These are phyloP conservation scores for Alternaria alternata DNA, from an alignment of 2,329 filamentous ascomycete genomes.

Conservation along the genomic window DNA sequence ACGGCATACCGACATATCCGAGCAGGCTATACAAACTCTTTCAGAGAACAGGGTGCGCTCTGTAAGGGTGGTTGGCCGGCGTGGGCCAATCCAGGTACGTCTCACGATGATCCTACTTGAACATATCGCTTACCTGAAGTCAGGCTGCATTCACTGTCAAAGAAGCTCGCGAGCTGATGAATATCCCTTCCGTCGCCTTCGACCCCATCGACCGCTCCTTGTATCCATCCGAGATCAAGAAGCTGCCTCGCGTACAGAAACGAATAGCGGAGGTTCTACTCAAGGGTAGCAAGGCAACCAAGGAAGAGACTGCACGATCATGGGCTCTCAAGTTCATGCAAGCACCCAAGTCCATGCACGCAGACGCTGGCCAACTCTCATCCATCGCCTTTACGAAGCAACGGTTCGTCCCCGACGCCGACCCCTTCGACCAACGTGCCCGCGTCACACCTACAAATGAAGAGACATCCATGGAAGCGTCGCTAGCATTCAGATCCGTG, in stretches of 20 bases:
- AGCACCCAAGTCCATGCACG: slow-evolving; percentile 75
- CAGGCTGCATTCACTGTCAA: slow-evolving; percentile 95
- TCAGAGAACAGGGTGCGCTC: slow-evolving; percentile 76
- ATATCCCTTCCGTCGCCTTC: slow-evolving; percentile 75
- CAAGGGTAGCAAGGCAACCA: slow-evolving; percentile 70
- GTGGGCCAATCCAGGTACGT: slow-evolving; percentile 84
- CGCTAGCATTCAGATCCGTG: slow-evolving; percentile 88
- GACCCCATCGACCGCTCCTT: slow-evolving; percentile 71
- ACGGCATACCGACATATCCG: slow-evolving; percentile 85
- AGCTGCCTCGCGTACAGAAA: slow-evolving; percentile 76
- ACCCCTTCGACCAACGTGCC: slow-evolving; percentile 62
- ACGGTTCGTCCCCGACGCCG: slow-evolving; percentile 45
- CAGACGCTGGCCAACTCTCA: slow-evolving; percentile 62
- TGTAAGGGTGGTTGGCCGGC: slow-evolving; percentile 86
- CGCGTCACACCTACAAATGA: slow-evolving; percentile 53
- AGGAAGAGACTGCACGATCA: slow-evolving; percentile 64
- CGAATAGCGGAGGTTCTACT: slow-evolving; percentile 82
- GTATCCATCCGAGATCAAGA: slow-evolving; percentile 71
- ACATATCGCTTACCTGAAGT: neutral
- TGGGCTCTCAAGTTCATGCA: slow-evolving; percentile 90
- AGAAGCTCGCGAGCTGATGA: slow-evolving; percentile 87
- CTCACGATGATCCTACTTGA: neutral
- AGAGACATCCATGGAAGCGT: slow-evolving; percentile 67
- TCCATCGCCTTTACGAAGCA: slow-evolving; percentile 72
- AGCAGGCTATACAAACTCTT: slow-evolving; percentile 78